A percentile compares a stretch with the other conserved stretches of the same genome.
These are phyloP conservation scores for cucumber (Cucumis sativus) DNA, from an alignment of 306 rosid species.

Conservation along the genomic window DNA sequence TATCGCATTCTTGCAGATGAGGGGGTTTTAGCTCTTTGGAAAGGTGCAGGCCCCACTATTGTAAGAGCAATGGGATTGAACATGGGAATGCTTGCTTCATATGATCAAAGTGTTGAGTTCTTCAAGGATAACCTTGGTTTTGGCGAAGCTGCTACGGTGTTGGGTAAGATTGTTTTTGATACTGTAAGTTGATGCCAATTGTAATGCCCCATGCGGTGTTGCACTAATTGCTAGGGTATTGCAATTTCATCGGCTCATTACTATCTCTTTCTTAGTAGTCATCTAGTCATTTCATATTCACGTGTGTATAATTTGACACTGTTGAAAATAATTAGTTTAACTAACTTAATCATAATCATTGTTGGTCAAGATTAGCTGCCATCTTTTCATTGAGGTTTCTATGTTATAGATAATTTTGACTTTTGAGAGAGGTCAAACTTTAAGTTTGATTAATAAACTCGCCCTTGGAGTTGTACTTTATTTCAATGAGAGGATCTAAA, in stretches of 20 bases:
- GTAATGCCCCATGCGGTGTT: too few relatives aligned
- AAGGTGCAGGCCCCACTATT: constrained; percentile 73
- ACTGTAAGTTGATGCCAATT: background rate
- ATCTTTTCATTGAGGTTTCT: background rate
- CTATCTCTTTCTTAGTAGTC: background rate
- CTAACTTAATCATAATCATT: background rate
- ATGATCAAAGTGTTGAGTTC: constrained; percentile 88
- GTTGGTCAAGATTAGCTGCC: background rate
- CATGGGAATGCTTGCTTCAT: constrained; percentile 96
- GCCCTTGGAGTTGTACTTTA: background rate
- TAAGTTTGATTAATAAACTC: background rate
- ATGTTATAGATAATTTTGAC: background rate
- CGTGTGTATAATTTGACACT: background rate
- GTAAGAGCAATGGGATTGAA: constrained; percentile 77
- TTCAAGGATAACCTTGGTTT: constrained; percentile 74
- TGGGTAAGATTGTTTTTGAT: constrained; percentile 35
- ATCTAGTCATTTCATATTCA: background rate
- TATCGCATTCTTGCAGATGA: constrained; percentile 49
- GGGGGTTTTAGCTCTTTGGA: constrained; percentile 64
- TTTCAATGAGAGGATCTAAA: background rate
- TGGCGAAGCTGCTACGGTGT: constrained; percentile 64
- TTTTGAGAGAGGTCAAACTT: background rate
- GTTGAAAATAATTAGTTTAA: background rate
- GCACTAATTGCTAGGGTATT: background rate
- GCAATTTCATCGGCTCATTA: background rate